phyloP scores from a whole-genome alignment of 169 alveolate genomes.

The Cryptosporidium bovis region DNA sequence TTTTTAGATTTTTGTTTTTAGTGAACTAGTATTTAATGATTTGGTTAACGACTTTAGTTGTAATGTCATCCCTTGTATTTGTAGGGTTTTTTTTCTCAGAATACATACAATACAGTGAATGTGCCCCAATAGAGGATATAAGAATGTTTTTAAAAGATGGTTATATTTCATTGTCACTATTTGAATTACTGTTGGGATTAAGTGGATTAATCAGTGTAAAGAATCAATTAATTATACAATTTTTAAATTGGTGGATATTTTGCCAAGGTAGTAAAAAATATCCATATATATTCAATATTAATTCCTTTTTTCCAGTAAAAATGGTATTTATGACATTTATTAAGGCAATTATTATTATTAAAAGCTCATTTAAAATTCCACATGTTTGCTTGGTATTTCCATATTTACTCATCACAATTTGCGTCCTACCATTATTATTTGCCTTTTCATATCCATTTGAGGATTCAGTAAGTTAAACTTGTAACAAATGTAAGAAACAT shows the following conservation, averaged over 20 bases:
- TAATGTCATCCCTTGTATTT: slow-evolving; percentile 6
- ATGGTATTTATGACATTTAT: slow-evolving; percentile 27
- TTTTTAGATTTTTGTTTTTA: background rate
- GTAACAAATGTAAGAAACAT: background rate
- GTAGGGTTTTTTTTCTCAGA: slow-evolving; percentile 8
- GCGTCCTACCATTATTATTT: slow-evolving; percentile 49
- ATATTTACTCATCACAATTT: slow-evolving; percentile 29
- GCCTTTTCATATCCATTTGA: slow-evolving; percentile 74
- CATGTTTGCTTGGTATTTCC: slow-evolving; percentile 44
- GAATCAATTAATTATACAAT: background rate
- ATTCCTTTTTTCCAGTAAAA: slow-evolving; percentile 62
- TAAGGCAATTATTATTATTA: slow-evolving; percentile 49
- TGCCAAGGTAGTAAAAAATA: slow-evolving; percentile 41
- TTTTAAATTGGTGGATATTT: slow-evolving; percentile 68
- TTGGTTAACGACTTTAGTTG: slow-evolving; percentile 26
- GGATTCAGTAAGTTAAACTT: slow-evolving; percentile 55
- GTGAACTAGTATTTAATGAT: slow-evolving; percentile 14
- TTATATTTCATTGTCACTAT: slow-evolving; percentile 7
- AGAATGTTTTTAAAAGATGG: slow-evolving; percentile 36
- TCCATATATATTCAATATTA: slow-evolving; percentile 47
- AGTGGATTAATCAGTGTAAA: slow-evolving; percentile 38
- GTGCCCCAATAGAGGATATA: slow-evolving; percentile 53
- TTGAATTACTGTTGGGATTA: slow-evolving; percentile 34
- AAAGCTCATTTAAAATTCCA: slow-evolving; percentile 11
- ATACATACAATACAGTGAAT: slow-evolving; percentile 55